Conservation (phyloP, 495 filamentous ascomycete genomes). For the Annulohypoxylon bovei region DNA sequence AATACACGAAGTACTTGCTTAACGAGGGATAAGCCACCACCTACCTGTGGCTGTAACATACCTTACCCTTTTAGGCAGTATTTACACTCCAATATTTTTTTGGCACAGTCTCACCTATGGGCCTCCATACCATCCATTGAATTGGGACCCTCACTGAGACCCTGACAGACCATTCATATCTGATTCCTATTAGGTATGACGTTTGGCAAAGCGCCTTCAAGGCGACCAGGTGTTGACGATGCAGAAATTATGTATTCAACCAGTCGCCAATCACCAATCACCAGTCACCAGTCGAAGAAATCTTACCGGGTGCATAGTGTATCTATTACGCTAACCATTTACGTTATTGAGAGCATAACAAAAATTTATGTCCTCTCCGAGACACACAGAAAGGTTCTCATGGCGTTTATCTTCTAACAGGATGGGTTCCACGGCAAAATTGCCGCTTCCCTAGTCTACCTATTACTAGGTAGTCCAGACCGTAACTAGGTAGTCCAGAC, state of each 20-base stretch:
- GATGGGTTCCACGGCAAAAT: conserved; percentile 26
- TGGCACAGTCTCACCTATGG: no score
- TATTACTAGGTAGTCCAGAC: neutral
- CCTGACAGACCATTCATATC: neutral
- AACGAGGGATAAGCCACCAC: no score
- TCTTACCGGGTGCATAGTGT: conserved; percentile 1
- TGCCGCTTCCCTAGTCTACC: conserved; percentile 2
- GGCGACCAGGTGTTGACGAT: conserved; percentile 3
- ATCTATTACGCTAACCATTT: neutral
- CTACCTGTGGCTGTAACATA: no score
- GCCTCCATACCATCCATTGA: no score
- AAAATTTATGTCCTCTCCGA: neutral
- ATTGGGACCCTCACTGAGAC: neutral
- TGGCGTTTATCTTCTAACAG: conserved; percentile 27
- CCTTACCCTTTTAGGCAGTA: no score
- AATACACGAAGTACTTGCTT: no score
- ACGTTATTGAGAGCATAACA: conserved; percentile 5
- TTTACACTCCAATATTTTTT: no score
- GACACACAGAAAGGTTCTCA: conserved; percentile 21
- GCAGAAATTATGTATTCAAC: no score
- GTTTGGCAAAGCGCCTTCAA: conserved; percentile 15
- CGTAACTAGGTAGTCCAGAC: neutral
- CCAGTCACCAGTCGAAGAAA: conserved; percentile 21
- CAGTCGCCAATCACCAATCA: no score
- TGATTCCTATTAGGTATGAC: neutral